Base-by-base conservation (phyloP, 164 flowering plant genomes). In the Nelumbo lutea region DNA sequence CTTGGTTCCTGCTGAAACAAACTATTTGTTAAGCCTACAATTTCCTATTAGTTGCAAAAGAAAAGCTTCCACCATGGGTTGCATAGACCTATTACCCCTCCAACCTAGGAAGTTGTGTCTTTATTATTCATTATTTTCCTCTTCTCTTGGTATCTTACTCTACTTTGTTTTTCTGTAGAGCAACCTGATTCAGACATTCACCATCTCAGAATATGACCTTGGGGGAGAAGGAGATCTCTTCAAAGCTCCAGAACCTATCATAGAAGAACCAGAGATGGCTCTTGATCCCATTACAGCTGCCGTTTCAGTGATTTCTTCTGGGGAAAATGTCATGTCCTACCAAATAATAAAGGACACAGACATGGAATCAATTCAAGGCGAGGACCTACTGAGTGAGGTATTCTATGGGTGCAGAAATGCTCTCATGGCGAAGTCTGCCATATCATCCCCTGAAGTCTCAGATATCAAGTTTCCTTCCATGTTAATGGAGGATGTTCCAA, bases 221-320 rank as follows among this genome's bases (percentile, higher is more conserved):
- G 94, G 91, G 66, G 96, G 77, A 65, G 96, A 85, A 82, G 91
- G 96, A n/a, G 97, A 94, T 78, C 81, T 94, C 1, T 94, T 94
- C 79, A 88, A 85, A 79, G 98, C 96, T 66, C 98, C 98, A 1
- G 89, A 83, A 59, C 84, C 89, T 1, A 80, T 89, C 65, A 80
- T 94, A 53, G 91, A 90, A 81, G 93, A 91, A 68, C 83, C 88
- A 67, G 5, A 78, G 27, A 65, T 77, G 71, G 71, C 74, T 57
- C 72, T 84, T 63, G 93, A 91, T 83, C 88, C 91, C 43, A 70
- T 89, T 78, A 65, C 83, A 38, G 87, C 88, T 45, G 86, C 92
- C 66, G 82, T 90, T 66, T 84, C 97, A 9, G 83, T 94, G 90
- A 86, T 91, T n/a, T 85, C 96, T 40, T 82, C 84, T 63, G 88